Conservation (phyloP, 2,329 filamentous ascomycete genomes). For the Botryosphaeria dothidea region DNA sequence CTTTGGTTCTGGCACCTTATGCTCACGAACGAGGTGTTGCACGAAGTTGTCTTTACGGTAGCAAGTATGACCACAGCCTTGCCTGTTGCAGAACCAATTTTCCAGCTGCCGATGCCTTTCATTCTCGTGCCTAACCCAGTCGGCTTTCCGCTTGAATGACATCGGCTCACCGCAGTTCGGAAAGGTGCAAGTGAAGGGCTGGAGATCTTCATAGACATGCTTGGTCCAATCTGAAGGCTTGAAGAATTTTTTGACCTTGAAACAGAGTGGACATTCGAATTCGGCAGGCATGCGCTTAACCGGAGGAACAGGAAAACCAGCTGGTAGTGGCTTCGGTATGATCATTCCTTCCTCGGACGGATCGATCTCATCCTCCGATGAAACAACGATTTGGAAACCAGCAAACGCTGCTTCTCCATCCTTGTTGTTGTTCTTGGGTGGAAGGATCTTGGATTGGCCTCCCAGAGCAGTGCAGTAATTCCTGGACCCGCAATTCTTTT, state of each 20-base stretch:
- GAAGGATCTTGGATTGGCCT: slow-evolving; percentile 64
- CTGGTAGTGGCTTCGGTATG: slow-evolving; percentile 62
- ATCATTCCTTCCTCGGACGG: slow-evolving; percentile 67
- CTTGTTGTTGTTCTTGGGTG: slow-evolving; percentile 55
- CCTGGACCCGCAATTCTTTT: slow-evolving; percentile 60
- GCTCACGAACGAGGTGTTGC: slow-evolving; percentile 87
- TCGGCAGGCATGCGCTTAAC: slow-evolving; percentile 76
- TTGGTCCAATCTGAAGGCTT: slow-evolving; percentile 98
- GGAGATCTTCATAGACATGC: slow-evolving; percentile 90
- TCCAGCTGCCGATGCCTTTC: slow-evolving; percentile 87
- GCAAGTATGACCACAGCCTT: slow-evolving; percentile 79
- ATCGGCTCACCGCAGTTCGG: slow-evolving; percentile 79
- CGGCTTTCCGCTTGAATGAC: slow-evolving; percentile 92
- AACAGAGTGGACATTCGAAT: slow-evolving; percentile 89
- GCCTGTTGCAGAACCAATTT: slow-evolving; percentile 84
- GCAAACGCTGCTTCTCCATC: slow-evolving; percentile 59
- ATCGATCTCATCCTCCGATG: slow-evolving; percentile 66
- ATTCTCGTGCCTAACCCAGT: slow-evolving; percentile 94
- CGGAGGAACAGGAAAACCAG: slow-evolving; percentile 79
- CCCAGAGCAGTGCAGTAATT: slow-evolving; percentile 66
- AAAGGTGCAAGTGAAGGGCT: slow-evolving; percentile 92
- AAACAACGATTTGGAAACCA: slow-evolving; percentile 56
- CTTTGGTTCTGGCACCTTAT: slow-evolving; percentile 82
- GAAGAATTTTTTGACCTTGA: slow-evolving; percentile 77
- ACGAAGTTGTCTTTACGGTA: slow-evolving; percentile 91